Base-by-base conservation (phyloP, 2,329 filamentous ascomycete species). In the Xylariaceae sp. region DNA sequence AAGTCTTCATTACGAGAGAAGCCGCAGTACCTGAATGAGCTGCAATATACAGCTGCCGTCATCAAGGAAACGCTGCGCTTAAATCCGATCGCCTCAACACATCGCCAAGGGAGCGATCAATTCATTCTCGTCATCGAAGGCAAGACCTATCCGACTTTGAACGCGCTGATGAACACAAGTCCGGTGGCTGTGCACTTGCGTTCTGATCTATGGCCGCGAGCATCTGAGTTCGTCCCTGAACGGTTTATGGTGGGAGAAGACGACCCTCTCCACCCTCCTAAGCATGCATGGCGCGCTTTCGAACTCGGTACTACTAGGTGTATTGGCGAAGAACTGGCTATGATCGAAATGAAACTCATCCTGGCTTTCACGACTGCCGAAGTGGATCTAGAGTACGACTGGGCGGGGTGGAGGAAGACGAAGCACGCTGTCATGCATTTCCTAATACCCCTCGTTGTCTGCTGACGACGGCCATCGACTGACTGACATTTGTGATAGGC, bases 11-110 rank as follows among this genome's bases (percentile, higher is more conserved):
- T 73, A 12, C 62, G 74, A 3, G 62, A 67, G 11, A 62, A 74
- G 5, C 73, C 76, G 0, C 62, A 70, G 30, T 66, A 73, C 5
- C 65, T 82, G 44, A 76, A 76, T 54, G 65, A 71, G 6, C 66
- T 83, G 4, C 66, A 68, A 0, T 82, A 80, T 56, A 77, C 77
- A 1, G 67, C 66, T 2, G 78, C 75, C n/a, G 71, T 80, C 5
- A 71, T 81, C 49, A 78, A 79, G 50, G 81, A 84, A 60, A 66
- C 72, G 0, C 66, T 83, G 1, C 53, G 59, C n/a, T 44, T 55
- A 2, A 39, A 54, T 31, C 36, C 44, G 2, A 11, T 47, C 5
- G 45, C 11, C 1, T 19, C 45, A 5, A 49, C 48, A 2, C 32
- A 32, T 7, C 39, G 52, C 1, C 35, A 38, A 11, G 49, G 45